phyloP scores from a whole-genome alignment of 2,329 filamentous ascomycete genomes.

The Pezicula neosporulosa region DNA sequence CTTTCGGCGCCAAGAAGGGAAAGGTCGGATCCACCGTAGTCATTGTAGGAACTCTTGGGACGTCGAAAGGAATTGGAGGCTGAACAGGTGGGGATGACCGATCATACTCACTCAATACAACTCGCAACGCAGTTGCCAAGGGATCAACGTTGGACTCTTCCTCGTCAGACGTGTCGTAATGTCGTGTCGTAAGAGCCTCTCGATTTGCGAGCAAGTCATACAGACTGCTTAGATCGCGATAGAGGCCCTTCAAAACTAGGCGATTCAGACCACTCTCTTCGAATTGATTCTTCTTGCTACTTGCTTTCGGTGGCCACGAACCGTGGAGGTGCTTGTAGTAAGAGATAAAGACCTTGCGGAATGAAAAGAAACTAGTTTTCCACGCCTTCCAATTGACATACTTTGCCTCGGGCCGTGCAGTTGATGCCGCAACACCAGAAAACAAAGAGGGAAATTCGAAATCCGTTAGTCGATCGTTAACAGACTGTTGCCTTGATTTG shows the following conservation, averaged over 20 bases:
- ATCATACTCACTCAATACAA: constrained; percentile 84
- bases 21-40: constrained; percentile 62
- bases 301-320: constrained; percentile 88
- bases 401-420: constrained; percentile 71
- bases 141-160: constrained; percentile 54
- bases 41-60: constrained; percentile 73
- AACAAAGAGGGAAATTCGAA: constrained; percentile 93
- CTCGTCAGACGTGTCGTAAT: constrained; percentile 55
- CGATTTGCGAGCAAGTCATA: constrained; percentile 90
- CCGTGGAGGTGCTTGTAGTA: constrained; percentile 66
- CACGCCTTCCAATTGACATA: constrained; percentile 80
- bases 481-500: constrained; percentile 64
- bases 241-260: constrained; percentile 75
- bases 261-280: constrained; percentile 84
- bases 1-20: constrained; percentile 63
- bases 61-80: constrained; percentile 87
- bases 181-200: constrained; percentile 71
- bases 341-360: constrained; percentile 60
- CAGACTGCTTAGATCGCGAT: constrained; percentile 78
- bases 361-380: constrained; percentile 70
- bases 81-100: constrained; percentile 84
- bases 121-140: constrained; percentile 67
- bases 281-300: constrained; percentile 87
- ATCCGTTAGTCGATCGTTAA: constrained; percentile 72
- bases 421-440: constrained; percentile 81